phyloP scores from a whole-genome alignment of 2,329 filamentous ascomycete species.

The Xylariaceae sp. region DNA sequence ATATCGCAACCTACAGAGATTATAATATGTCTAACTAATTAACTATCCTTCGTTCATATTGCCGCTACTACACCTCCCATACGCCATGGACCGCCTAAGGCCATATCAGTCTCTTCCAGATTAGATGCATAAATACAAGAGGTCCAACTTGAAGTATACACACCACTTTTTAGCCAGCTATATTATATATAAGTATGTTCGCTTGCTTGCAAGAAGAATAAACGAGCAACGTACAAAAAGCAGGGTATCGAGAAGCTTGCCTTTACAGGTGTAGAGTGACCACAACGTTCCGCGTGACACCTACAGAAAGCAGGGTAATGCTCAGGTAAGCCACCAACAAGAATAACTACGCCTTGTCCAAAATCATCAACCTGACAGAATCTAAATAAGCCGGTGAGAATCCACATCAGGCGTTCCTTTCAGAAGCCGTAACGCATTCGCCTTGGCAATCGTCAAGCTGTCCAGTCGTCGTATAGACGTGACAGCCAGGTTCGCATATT shows the following conservation, averaged over 20 bases:
- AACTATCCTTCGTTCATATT: too few relatives aligned
- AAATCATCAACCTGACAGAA: not conserved
- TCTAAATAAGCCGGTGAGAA: slow-evolving; percentile 19
- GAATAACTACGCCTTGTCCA: not conserved
- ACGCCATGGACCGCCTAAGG: too few relatives aligned
- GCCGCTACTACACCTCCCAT: too few relatives aligned
- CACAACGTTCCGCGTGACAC: slow-evolving; percentile 18
- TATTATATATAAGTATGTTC: slow-evolving; percentile 2
- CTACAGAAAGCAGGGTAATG: slow-evolving; percentile 2
- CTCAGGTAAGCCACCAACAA: slow-evolving; percentile 6
- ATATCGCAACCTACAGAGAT: too few relatives aligned
- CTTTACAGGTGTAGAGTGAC: not conserved
- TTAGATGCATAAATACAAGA: not conserved
- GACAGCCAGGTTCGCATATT: slow-evolving; percentile 34
- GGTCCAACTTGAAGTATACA: slow-evolving; percentile 15
- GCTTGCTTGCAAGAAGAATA: not conserved
- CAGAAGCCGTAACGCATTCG: slow-evolving; percentile 24
- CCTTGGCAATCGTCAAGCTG: slow-evolving; percentile 24
- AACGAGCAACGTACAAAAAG: not conserved
- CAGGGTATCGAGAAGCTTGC: slow-evolving; percentile 23
- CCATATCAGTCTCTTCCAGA: too few relatives aligned
- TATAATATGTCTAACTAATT: too few relatives aligned
- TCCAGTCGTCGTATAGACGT: slow-evolving; percentile 29
- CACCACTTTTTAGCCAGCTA: not conserved
- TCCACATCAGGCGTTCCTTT: slow-evolving; percentile 29